Conservation (phyloP, 352 stramenopile genomes). For the Hyaloperonospora brassicae region DNA sequence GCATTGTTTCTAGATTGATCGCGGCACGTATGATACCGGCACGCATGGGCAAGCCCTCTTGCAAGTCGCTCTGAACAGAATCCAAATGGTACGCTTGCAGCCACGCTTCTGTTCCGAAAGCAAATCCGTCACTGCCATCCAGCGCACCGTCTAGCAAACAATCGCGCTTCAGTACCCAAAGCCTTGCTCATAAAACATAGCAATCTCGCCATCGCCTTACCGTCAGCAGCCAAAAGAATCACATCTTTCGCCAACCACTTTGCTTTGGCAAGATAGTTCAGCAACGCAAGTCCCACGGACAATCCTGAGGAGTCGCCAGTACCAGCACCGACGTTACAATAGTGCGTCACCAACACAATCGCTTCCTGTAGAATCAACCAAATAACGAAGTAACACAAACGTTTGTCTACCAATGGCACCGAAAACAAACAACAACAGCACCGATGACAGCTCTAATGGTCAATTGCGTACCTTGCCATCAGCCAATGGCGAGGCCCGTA, state of each 20-base stretch:
- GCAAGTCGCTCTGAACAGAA: slow-evolving; percentile 18
- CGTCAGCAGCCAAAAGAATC: slow-evolving; percentile 68
- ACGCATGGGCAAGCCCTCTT: slow-evolving; percentile 44
- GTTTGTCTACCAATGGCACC: too few species aligned
- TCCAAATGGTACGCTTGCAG: slow-evolving; percentile 64
- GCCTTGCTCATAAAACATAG: too few species aligned
- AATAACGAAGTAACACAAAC: too few species aligned
- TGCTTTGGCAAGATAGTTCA: slow-evolving; percentile 46
- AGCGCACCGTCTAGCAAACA: slow-evolving; percentile 39
- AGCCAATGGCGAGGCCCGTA: slow-evolving; percentile 60
- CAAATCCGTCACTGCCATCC: slow-evolving; percentile 54
- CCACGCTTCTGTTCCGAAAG: slow-evolving; percentile 62
- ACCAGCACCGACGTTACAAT: too few species aligned
- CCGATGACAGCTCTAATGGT: too few species aligned
- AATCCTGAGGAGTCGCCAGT: slow-evolving; percentile 7
- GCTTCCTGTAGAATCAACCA: too few species aligned
- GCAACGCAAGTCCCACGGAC: slow-evolving; percentile 45
- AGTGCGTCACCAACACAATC: too few species aligned
- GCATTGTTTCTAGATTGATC: slow-evolving; percentile 59
- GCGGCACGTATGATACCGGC: slow-evolving; percentile 72
- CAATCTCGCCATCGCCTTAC: slow-evolving; percentile 16
- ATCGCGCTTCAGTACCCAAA: too few species aligned
- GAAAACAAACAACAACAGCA: too few species aligned
- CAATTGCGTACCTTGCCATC: slow-evolving; percentile 52
- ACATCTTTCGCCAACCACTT: slow-evolving; percentile 82